Evolutionary conservation across 768 basidiomycete genomes (phyloP).

Genomic region (Neoboletus brunneissimus): DNA sequence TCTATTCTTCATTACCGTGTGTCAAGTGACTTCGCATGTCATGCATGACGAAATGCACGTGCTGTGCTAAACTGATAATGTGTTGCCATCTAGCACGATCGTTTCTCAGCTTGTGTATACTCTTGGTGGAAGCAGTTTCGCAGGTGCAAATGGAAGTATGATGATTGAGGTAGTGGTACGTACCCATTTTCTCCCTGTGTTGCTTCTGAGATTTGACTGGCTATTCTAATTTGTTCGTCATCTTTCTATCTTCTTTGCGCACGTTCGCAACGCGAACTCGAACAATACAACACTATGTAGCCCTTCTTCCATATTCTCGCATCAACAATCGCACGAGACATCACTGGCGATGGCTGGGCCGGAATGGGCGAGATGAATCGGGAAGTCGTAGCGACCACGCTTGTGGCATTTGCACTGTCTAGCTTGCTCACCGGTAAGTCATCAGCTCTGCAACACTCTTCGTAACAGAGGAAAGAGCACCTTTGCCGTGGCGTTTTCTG

Average conservation of each 20-base stretch:
- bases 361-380: conserved; percentile 54
- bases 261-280: not conserved
- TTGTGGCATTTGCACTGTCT: conserved; percentile 84
- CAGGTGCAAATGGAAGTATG: conserved; percentile 90
- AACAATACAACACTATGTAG: conserved; percentile 33
- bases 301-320: conserved; percentile 96
- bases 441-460: not conserved
- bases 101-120: conserved; percentile 84
- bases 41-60: not conserved
- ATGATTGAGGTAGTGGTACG: conserved; percentile 97
- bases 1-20: conserved; percentile 3
- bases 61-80: not conserved
- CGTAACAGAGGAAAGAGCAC: not conserved
- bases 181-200: conserved; percentile 16
- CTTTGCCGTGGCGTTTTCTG: not conserved
- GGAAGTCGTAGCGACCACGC: conserved; percentile 86
- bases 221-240: not conserved
- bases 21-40: not conserved
- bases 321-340: conserved; percentile 63
- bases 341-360: conserved; percentile 35
- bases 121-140: conserved; percentile 84
- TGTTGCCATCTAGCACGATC: conserved; percentile 47
- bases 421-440: conserved; percentile 78
- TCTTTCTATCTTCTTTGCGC: not conserved
- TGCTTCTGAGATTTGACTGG: not conserved